Evolutionary conservation across 169 alveolate species (phyloP).

Genomic region (Plasmodium yoelii): DNA sequence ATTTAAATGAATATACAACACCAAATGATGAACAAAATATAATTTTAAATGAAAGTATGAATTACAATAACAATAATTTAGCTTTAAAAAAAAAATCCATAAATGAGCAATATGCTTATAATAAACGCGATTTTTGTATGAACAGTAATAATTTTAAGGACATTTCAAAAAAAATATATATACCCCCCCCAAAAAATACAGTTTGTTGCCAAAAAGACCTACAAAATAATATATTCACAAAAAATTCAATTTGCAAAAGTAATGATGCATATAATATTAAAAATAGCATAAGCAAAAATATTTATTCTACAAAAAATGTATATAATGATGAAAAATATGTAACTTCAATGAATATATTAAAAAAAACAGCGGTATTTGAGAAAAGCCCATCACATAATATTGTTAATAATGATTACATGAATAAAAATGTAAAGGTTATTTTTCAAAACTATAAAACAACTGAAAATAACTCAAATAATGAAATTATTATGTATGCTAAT

Average conservation of each 20-base stretch:
- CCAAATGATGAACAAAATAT: conserved; percentile 2
- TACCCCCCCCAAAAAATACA: conserved; percentile 2
- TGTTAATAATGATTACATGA: conserved; percentile 17
- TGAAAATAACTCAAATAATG: conserved; percentile 15
- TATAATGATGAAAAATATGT: conserved; percentile 18
- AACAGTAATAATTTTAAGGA: conserved; percentile 44
- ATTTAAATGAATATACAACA: conserved; percentile 6
- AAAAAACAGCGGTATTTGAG: conserved; percentile 32
- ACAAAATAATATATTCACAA: conserved; percentile 4
- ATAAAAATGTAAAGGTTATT: conserved; percentile 26
- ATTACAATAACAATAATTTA: conserved; percentile 15
- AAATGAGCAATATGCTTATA: conserved; percentile 4
- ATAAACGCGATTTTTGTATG: conserved; percentile 25
- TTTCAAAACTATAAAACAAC: conserved; percentile 27
- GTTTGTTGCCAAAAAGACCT: conserved; percentile 19
- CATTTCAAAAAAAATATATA: conserved; percentile 23
- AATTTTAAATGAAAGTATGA: not conserved
- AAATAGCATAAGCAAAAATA: conserved; percentile 3
- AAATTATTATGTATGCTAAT: conserved; percentile 19
- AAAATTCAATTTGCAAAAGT: conserved; percentile 21
- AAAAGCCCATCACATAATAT: conserved; percentile 37
- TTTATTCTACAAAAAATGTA: conserved; percentile 9
- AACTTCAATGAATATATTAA: conserved; percentile 31
- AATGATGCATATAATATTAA: conserved; percentile 6
- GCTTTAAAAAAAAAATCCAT: conserved; percentile 13